Percentiles rank a stretch among this genome's conserved stretches.
Conservation (phyloP, 2,329 filamentous ascomycete genomes). For the Botrytis galanthina region DNA sequence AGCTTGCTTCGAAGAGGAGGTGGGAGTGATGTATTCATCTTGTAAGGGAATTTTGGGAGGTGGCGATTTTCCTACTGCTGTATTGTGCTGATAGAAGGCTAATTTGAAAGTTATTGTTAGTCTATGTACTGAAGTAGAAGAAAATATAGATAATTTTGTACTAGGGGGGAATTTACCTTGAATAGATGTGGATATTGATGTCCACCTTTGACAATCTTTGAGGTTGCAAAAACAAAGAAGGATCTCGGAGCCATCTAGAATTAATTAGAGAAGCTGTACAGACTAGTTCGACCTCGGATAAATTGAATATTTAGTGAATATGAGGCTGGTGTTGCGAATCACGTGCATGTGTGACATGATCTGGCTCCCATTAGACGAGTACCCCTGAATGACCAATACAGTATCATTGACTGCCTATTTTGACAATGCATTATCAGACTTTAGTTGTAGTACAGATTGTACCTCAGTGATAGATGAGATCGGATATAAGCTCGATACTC, state of each 20-base stretch:
- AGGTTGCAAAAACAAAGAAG: no score
- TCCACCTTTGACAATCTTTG: background rate
- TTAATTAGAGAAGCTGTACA: background rate
- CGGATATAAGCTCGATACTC: rapidly evolving
- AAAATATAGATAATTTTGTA: background rate
- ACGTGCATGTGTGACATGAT: background rate
- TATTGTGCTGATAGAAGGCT: background rate
- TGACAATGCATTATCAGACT: background rate
- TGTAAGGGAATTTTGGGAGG: rapidly evolving
- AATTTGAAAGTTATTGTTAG: background rate
- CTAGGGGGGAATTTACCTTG: background rate
- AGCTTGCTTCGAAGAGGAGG: background rate
- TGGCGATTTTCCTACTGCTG: rapidly evolving
- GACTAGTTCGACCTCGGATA: background rate
- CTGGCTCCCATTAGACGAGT: background rate
- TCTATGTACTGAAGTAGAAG: no score
- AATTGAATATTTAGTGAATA: background rate
- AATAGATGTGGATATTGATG: background rate
- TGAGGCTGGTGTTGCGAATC: background rate
- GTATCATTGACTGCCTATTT: background rate
- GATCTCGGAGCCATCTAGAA: background rate
- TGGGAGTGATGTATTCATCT: background rate
- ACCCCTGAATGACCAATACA: background rate
- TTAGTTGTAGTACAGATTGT: background rate
- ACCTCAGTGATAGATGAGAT: background rate